Conservation (phyloP, 2,329 filamentous ascomycete species). For the Alternaria metachromatica region DNA sequence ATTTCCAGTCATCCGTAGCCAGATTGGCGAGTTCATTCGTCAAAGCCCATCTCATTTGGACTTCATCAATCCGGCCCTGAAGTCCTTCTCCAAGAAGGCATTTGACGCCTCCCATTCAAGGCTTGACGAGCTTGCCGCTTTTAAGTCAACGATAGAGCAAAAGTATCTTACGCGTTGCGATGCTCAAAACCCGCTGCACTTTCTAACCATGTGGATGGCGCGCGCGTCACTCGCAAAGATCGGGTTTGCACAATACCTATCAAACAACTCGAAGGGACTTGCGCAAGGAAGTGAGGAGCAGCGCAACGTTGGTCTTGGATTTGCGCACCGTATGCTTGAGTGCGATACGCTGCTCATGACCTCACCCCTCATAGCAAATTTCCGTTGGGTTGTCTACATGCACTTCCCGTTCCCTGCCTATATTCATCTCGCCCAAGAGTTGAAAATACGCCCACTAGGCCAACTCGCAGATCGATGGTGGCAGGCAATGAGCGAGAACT, state of each 20-base stretch:
- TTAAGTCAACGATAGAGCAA: slow-evolving; percentile 51
- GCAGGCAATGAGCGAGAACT: slow-evolving; percentile 57
- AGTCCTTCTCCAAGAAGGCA: slow-evolving; percentile 44
- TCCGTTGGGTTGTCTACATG: slow-evolving; percentile 51
- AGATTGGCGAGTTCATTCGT: slow-evolving; percentile 53
- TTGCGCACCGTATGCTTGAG: slow-evolving; percentile 53
- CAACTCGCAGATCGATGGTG: slow-evolving; percentile 50
- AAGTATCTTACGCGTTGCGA: slow-evolving; percentile 47
- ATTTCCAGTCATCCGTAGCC: slow-evolving; percentile 57
- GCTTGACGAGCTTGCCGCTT: slow-evolving; percentile 34
- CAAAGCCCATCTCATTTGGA: slow-evolving; percentile 55
- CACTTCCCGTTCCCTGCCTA: slow-evolving; percentile 61
- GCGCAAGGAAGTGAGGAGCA: slow-evolving; percentile 26
- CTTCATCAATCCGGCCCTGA: slow-evolving; percentile 54
- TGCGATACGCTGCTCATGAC: slow-evolving; percentile 55
- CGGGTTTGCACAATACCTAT: slow-evolving; percentile 58
- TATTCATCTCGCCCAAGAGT: slow-evolving; percentile 54
- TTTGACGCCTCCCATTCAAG: slow-evolving; percentile 20
- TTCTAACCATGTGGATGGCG: slow-evolving; percentile 56
- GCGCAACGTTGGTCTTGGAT: slow-evolving; percentile 34
- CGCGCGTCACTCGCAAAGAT: slow-evolving; percentile 57
- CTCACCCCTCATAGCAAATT: slow-evolving; percentile 52
- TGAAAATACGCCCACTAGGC: slow-evolving; percentile 48
- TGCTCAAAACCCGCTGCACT: slow-evolving; percentile 42
- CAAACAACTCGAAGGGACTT: slow-evolving; percentile 36